A percentile compares a stretch with the other conserved stretches of the same genome.
Evolutionary conservation across 768 basidiomycete genomes (phyloP).

Genomic region (Asterophora lycoperdoides): DNA sequence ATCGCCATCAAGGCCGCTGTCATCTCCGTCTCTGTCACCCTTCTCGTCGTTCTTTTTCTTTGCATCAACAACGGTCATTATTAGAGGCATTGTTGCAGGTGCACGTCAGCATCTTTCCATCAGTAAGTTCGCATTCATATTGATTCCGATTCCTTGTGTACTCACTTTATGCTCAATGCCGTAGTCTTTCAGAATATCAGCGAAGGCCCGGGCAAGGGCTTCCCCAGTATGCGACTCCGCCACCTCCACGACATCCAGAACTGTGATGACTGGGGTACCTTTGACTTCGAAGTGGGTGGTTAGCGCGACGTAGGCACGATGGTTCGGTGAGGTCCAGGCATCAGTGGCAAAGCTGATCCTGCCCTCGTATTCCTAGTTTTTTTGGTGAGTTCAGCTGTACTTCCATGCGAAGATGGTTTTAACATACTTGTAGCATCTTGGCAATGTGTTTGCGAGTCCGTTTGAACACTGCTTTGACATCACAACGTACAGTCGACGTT

Average conservation of each 20-base stretch:
- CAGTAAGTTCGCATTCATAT: not conserved
- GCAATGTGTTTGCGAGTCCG: conserved; percentile 17
- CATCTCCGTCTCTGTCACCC: too few relatives aligned
- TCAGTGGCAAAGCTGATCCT: conserved; percentile 30
- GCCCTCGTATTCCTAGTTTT: conserved; percentile 25
- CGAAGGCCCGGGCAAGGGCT: not conserved
- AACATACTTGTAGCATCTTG: conserved; percentile 22
- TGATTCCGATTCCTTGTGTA: too few relatives aligned
- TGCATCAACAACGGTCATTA: conserved; percentile 4
- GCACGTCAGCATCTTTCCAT: conserved; percentile 1
- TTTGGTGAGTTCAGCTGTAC: not conserved
- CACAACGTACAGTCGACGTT: conserved; percentile 23
- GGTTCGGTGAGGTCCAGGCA: conserved; percentile 33
- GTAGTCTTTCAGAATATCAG: conserved; percentile 17
- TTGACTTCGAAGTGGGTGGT: conserved; percentile 28
- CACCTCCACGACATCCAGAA: conserved; percentile 4
- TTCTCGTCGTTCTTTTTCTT: too few relatives aligned
- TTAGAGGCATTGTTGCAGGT: conserved; percentile 6
- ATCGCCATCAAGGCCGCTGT: too few relatives aligned
- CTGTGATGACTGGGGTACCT: conserved; percentile 17
- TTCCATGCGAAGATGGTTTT: not conserved
- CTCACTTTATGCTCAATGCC: conserved; percentile 27
- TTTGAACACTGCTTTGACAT: conserved; percentile 26
- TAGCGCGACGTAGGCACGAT: conserved; percentile 23
- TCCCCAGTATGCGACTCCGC: not conserved